These are phyloP conservation scores for Kregervanrija fluxuum DNA, from an alignment of 805 yeast genomes.

Conservation along the genomic window DNA sequence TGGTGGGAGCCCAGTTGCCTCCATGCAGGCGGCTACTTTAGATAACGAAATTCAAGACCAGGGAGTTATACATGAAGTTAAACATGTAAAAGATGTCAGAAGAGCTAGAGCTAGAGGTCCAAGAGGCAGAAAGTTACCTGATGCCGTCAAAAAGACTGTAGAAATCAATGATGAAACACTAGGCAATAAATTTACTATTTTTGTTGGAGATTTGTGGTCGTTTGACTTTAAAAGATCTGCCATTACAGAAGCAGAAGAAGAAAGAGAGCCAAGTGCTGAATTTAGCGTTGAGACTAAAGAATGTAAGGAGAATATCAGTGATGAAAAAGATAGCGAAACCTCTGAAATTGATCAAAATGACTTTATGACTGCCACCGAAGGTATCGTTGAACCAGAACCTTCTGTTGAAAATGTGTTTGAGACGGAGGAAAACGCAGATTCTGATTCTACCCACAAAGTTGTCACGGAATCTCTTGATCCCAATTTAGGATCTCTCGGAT, in stretches of 20 bases:
- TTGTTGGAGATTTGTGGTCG: slow-evolving; percentile 33
- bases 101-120: slow-evolving; percentile 65
- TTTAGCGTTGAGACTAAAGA: background rate
- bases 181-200: slow-evolving; percentile 27
- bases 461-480: too few relatives aligned
- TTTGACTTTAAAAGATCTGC: slow-evolving; percentile 11
- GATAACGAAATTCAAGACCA: slow-evolving; percentile 7
- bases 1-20: slow-evolving; percentile 8
- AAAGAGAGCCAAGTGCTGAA: background rate
- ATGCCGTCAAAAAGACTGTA: slow-evolving; percentile 38
- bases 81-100: slow-evolving; percentile 29
- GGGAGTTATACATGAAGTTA: slow-evolving; percentile 5
- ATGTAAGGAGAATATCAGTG: background rate
- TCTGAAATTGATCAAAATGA: background rate
- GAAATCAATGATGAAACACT: slow-evolving; percentile 28
- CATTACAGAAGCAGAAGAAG: background rate
- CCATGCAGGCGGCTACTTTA: slow-evolving; percentile 7
- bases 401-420: background rate
- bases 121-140: slow-evolving; percentile 63
- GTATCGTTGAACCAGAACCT: too few relatives aligned
- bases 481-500: too few relatives aligned
- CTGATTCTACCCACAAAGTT: background rate
- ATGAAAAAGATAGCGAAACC: background rate
- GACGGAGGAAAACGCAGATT: background rate
- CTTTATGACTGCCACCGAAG: too few relatives aligned